phyloP scores from a whole-genome alignment of 345 rosid genomes.

The Lagerstroemia speciosa region DNA sequence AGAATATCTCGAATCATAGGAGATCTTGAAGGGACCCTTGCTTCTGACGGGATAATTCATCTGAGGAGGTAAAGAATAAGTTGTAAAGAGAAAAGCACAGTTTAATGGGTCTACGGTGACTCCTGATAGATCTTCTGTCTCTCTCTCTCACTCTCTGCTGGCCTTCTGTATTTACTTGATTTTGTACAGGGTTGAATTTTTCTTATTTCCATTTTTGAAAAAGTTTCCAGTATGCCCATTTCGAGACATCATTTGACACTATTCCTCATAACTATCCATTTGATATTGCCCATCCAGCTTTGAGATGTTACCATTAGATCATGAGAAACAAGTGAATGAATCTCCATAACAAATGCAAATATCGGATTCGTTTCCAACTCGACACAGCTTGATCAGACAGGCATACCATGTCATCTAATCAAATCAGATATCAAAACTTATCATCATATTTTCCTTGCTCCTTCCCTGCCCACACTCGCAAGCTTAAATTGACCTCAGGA shows the following conservation, averaged over 20 bases:
- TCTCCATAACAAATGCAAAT: neutral
- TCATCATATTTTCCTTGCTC: too few relatives aligned
- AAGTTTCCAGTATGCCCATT: neutral
- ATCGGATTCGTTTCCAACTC: neutral
- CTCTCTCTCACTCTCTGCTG: neutral
- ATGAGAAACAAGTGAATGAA: neutral
- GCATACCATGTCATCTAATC: neutral
- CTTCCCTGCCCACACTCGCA: neutral
- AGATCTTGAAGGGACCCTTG: constrained; percentile 79
- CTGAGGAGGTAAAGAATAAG: constrained; percentile 26
- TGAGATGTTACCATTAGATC: neutral
- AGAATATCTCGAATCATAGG: constrained; percentile 80
- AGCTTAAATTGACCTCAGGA: neutral
- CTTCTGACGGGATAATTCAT: constrained; percentile 74
- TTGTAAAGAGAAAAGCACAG: neutral
- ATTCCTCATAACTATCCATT: neutral
- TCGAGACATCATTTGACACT: neutral
- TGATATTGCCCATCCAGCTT: neutral
- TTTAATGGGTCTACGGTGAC: neutral
- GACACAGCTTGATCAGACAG: neutral
- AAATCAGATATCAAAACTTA: too few relatives aligned
- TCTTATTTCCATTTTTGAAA: too few relatives aligned
- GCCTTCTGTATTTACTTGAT: neutral
- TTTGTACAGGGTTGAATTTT: neutral
- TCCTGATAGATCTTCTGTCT: neutral